Percentiles rank a stretch among this genome's conserved stretches.
Evolutionary conservation across 2,329 filamentous ascomycete genomes (phyloP).

Genomic region (Penicillium sp.): DNA sequence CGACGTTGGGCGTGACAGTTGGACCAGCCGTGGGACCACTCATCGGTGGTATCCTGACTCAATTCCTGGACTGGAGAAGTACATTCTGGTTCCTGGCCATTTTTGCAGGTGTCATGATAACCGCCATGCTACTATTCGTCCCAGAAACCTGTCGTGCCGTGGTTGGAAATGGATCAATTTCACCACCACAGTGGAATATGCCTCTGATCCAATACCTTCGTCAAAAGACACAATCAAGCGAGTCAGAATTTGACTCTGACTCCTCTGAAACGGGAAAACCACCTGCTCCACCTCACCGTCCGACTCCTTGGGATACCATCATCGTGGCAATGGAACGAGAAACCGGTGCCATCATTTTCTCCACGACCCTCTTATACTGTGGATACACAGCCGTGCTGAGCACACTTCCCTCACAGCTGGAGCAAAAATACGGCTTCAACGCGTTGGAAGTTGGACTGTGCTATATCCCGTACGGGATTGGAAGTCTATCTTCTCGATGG

Average conservation of each 20-base stretch:
- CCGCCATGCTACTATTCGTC: constrained; percentile 35
- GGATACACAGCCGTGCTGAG: constrained; percentile 40
- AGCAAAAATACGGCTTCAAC: constrained; percentile 37
- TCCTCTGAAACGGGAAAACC: too few species aligned
- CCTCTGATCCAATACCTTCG: constrained; percentile 35
- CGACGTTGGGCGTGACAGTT: constrained; percentile 37
- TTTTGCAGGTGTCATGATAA: constrained; percentile 31
- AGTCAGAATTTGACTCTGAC: too few species aligned
- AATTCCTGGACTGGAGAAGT: constrained; percentile 35
- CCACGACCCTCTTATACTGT: constrained; percentile 42
- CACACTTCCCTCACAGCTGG: too few species aligned
- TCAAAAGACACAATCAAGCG: constrained; percentile 17
- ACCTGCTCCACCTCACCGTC: too few species aligned
- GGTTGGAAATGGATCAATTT: constrained; percentile 43
- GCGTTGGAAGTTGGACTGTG: constrained; percentile 39
- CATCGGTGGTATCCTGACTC: constrained; percentile 36
- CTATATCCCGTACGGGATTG: too few species aligned
- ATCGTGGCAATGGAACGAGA: too few species aligned
- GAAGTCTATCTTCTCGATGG: constrained; percentile 28
- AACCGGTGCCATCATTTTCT: constrained; percentile 35
- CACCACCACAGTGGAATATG: constrained; percentile 35
- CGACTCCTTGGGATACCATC: too few species aligned
- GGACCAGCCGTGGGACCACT: constrained; percentile 43
- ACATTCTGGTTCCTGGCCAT: constrained; percentile 43
- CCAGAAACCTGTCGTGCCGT: constrained; percentile 45